Evolutionary conservation across 1,284 basidiomycete species (phyloP), one percentile per base, ranked within the genome.

Genomic region (Pseudomicrostroma phylloplanum): DNA sequence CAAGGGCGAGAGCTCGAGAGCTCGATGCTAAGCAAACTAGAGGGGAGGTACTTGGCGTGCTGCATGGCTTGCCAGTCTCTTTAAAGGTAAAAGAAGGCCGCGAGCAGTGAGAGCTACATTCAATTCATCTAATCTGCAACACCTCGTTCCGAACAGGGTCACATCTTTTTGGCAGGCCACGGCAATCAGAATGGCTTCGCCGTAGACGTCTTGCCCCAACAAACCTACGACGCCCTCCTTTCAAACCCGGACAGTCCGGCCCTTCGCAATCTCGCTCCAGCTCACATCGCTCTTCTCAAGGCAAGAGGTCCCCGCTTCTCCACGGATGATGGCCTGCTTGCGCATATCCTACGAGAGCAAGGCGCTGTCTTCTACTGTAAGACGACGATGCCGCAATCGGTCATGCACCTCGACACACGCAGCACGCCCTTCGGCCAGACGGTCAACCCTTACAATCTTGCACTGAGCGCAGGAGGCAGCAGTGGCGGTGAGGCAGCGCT

Each of bases 101-200:
- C 21, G n/a, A 9, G 21, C 21, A 12, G n/a, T 12, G 21, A 11
- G 21, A 41, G n/a, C n/a, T n/a, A n/a, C n/a, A n/a, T n/a, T n/a
- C n/a, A n/a, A n/a, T n/a, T n/a, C n/a, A n/a, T n/a, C n/a, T n/a
- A n/a, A n/a, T n/a, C n/a, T n/a, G n/a, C n/a, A n/a, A n/a, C n/a
- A n/a, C n/a, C n/a, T n/a, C n/a, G n/a, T n/a, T n/a, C n/a, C 63
- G 71, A 6, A 71, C 69, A 72, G 58, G 71, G 67, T 9, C 70
- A 73, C 49, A 40, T 73, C 2, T 25, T 54, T 1, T 59, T 66
- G 30, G 54, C 62, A 15, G 55, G 57, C n/a, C 59, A 62, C 25
- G 67, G 71, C 36, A 67, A 42, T 51, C 70, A 73, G 51, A 54
- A 70, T 15, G 71, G 71, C 1, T 71, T 73, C 23, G 63, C 71